Conservation (phyloP, 495 filamentous ascomycete species). For the Saxophila tyrrhenica region DNA sequence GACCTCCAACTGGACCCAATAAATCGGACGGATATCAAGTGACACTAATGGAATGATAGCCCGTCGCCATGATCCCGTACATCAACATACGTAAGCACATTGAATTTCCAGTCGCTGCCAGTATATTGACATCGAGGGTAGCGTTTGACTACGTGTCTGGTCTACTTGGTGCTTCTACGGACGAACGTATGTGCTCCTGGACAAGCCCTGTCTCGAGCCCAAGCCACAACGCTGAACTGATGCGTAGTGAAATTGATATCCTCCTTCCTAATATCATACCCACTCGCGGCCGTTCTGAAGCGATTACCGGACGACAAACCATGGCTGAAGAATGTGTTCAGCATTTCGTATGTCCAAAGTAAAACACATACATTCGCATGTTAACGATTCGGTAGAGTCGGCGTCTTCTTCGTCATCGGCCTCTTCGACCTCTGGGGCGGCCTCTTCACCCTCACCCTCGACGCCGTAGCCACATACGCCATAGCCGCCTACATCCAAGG, state of each 20-base stretch:
- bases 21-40: background rate
- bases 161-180: slow-evolving; percentile 62
- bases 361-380: background rate
- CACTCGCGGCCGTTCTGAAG: slow-evolving; percentile 79
- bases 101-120: no score
- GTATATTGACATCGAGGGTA: no score
- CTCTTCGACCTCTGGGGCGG: slow-evolving; percentile 94
- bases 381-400: slow-evolving; percentile 37
- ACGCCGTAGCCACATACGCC: slow-evolving; percentile 64
- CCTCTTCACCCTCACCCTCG: slow-evolving; percentile 65
- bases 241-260: slow-evolving; percentile 88
- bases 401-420: slow-evolving; percentile 82
- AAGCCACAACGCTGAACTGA: no score
- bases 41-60: background rate
- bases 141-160: slow-evolving; percentile 59
- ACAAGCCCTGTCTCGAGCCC: slow-evolving; percentile 2
- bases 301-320: slow-evolving; percentile 78
- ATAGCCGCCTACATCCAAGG: slow-evolving; percentile 77
- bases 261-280: slow-evolving; percentile 87
- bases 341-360: slow-evolving; percentile 54
- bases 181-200: slow-evolving; percentile 61
- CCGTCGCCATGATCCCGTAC: slow-evolving; percentile 66
- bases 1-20: background rate
- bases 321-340: slow-evolving; percentile 81
- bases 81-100: slow-evolving; percentile 55